Evolutionary conservation across 441 rosid genomes (phyloP).

Genomic region (Capsella rubella): DNA sequence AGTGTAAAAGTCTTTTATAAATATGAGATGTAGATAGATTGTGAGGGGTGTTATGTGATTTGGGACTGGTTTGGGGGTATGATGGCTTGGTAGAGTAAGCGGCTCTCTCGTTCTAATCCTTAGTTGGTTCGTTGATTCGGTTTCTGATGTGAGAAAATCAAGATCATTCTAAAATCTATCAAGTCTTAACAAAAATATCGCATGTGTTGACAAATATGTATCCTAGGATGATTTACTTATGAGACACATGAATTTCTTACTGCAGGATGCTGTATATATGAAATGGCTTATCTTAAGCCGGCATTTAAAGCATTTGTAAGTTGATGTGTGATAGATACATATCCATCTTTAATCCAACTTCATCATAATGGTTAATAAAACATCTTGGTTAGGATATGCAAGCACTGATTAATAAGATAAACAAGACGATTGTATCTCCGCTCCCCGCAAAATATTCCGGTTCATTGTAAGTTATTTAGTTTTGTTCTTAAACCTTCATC

Average conservation of each 20-base stretch:
- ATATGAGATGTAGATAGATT: neutral
- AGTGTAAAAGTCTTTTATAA: neutral
- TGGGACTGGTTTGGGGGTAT: constrained; percentile 12
- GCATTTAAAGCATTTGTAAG: constrained; percentile 97
- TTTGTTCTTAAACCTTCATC: neutral
- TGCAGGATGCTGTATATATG: constrained; percentile 95
- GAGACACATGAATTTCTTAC: constrained; percentile 39
- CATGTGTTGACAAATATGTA: constrained; percentile 19
- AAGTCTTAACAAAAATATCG: neutral
- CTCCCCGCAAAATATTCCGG: constrained; percentile 86
- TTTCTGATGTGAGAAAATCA: neutral
- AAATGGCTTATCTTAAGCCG: constrained; percentile 84
- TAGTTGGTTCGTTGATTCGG: neutral
- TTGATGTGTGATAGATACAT: constrained; percentile 9
- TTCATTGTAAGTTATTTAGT: constrained; percentile 64
- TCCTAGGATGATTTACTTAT: constrained; percentile 3
- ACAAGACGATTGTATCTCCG: constrained; percentile 84
- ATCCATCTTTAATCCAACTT: neutral
- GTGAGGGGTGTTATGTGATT: constrained; percentile 3
- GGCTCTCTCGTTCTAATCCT: neutral
- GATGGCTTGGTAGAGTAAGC: neutral
- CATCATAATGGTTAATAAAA: neutral
- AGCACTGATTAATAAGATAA: constrained; percentile 89
- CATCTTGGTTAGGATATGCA: constrained; percentile 77
- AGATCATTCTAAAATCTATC: no score